Evolutionary conservation across 257 asterid genomes (phyloP), one percentile per base, ranked within the genome.

Genomic region (Lantana camara): DNA sequence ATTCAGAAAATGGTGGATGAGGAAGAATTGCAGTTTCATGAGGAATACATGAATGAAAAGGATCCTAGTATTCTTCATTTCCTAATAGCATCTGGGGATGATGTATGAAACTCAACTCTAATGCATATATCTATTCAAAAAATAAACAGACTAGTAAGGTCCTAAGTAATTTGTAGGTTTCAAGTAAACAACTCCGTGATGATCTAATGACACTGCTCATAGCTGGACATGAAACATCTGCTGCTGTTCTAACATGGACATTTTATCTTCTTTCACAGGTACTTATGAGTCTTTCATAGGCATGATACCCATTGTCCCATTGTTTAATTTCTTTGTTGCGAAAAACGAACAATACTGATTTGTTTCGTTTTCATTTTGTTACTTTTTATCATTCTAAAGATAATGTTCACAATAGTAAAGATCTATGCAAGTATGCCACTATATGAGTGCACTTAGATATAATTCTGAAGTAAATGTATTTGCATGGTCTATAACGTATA

Each of bases 171-270:
- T 56, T 75, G 41, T 76, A 93, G 99, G 99, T 93, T 68, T 77
- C 99, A 37, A 93, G 99, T 86, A 93, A 93, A 74, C 99, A 93
- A 83, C 97, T 93, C 57, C 99, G 99, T 50, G 99, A 93, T 69
- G 99, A 93, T 79, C 77, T 93, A 60, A 93, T 93, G 99, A 93
- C 99, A 61, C 19, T 93, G 89, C 99, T 93, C 64, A 93, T 93
- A 70, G 99, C 99, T 48, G 99, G 99, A 61, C 99, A 93, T 65
- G 99, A 93, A 79, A 93, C 99, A 66, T 87, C 99, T 55, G 99
- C 99, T 15, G 99, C 99, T 66, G 91, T 93, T 61, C 86, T 93
- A 70, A 93, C 99, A 8, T 93, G 99, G 99, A 88, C 99, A 51
- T 90, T 93, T 71, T 93, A 90, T 86, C 96, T 90, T 74, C 97